Base-by-base conservation (phyloP, 2,329 filamentous ascomycete genomes). In the Rosellinia necatrix region DNA sequence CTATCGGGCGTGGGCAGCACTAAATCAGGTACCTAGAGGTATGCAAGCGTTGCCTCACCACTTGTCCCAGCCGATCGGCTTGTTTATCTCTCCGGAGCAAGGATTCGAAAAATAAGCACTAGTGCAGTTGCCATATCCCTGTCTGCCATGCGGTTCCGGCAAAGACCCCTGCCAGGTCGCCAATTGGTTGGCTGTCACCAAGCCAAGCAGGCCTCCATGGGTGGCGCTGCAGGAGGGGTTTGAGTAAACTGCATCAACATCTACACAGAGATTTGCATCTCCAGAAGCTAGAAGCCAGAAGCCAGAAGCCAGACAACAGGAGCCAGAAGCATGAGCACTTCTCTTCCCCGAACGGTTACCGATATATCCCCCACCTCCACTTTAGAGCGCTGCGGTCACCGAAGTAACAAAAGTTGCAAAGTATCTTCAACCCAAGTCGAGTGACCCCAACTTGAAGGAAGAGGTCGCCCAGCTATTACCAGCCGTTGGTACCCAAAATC, bases 41-140 rank as follows among this genome's bases (percentile, higher is more conserved):
- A 49, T n/a, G n/a, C n/a, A n/a, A n/a, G n/a, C n/a, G n/a, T n/a
- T n/a, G n/a, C 27, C 37, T 25, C 25, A 13, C 8, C 15, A 22
- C 22, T 30, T 6, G 42, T 57, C 38, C 56, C 51, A 58, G 25
- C 27, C 41, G 53, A 53, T 57, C 64, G 66, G 66, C 60, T 63
- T 64, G 58, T 66, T 64, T 65, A 66, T 69, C 65, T 42, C 62
- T 66, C 67, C 66, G 66, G 53, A 46, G 47, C 63, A 63, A 58
- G 67, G 66, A 52, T 49, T 38, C 22, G 13, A 53, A 29, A 65
- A 59, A 61, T 69, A 69, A 69, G 67, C 67, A 61, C 67, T 65
- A 68, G 62, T 27, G 52, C 24, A 29, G 25, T 47, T 38, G 25
- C 34, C 40, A 42, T 25, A 63, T 64, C 61, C 61, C 43, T 62